Base-by-base conservation (phyloP, 2,329 filamentous ascomycete genomes). In the Diaporthe caulivora region DNA sequence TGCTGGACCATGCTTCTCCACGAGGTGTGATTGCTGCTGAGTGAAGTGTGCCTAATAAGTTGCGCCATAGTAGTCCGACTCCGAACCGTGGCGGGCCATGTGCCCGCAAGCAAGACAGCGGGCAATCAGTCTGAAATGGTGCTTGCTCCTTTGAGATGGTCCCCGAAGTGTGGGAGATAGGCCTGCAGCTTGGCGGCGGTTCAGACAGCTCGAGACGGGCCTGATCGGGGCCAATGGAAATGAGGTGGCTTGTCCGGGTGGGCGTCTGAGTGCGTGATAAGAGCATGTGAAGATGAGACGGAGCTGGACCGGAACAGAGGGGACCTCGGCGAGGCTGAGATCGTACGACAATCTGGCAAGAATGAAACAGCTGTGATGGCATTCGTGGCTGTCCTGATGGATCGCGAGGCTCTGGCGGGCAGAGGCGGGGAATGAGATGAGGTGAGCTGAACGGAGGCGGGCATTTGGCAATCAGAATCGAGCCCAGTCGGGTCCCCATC, bases 161-260 rank as follows among this genome's bases (percentile, higher is more conserved):
- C 67, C 18, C 60, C 60, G 60, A 65, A 17, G 60, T 34, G 60
- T 65, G 60, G 44, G 26, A 70, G 67, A 70, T 29, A 58, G 40
- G 21, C 40, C 13, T 29, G 54, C 47, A 44, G 67, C 40, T 55
- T 24, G 54, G 53, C 29, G 21, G 53, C 67, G 24, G 53, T 55
- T 55, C 51, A 44, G 51, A 54, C 40, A 17, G 11, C 26, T 47
- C 53, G 53, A 24, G 44, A 47, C 51, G 47, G 51, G 37, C 37
- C 44, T 26, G 53, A 44, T 70, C 67, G 40, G 67, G 54, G 67
- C 67, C 67, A 70, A 70, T 70, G n/a, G 53, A 70, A 57, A 54
- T 49, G 37, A 49, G 44, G 67, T 70, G 67, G 67, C 67, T 58
- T 54, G 26, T 21, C 54, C 6, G 31, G 21, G 2, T 13, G 44